These are phyloP conservation scores for Peronosclerospora sorghi DNA, from an alignment of 352 stramenopile species.

Conservation along the genomic window DNA sequence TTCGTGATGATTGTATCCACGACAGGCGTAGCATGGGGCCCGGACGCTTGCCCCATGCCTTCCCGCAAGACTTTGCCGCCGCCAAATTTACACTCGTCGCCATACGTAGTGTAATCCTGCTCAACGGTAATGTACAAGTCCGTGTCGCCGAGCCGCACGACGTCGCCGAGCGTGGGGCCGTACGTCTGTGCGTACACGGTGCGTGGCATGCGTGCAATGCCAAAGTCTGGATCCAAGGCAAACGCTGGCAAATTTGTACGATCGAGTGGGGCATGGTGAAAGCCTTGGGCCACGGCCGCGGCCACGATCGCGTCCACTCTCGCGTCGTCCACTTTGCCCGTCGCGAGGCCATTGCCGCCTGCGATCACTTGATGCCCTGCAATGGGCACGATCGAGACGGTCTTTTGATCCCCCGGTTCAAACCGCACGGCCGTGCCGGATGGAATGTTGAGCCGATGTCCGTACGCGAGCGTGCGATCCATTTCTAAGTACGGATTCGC, in stretches of 20 bases:
- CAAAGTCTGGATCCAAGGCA: constrained; percentile 20
- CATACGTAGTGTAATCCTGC: constrained; percentile 75
- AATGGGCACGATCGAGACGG: constrained; percentile 89
- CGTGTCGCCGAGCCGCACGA: constrained; percentile 90
- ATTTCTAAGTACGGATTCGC: constrained; percentile 92
- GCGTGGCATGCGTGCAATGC: constrained; percentile 40
- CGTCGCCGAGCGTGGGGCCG: constrained; percentile 90
- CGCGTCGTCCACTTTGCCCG: constrained; percentile 55
- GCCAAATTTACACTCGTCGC: constrained; percentile 91
- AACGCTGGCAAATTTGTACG: constrained; percentile 12
- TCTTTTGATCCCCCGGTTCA: constrained; percentile 93
- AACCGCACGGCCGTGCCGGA: constrained; percentile 90
- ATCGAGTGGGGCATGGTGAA: constrained; percentile 46
- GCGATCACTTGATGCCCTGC: constrained; percentile 81
- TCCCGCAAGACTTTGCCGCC: constrained; percentile 88
- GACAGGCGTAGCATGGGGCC: constrained; percentile 30
- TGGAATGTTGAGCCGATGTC: constrained; percentile 91
- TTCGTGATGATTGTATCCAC: constrained; percentile 97
- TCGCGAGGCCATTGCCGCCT: constrained; percentile 84
- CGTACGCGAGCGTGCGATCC: constrained; percentile 86
- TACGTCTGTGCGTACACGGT: constrained; percentile 86
- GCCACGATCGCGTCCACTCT: constrained; percentile 50
- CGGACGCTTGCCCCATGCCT: constrained; percentile 66
- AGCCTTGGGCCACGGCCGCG: constrained; percentile 36
- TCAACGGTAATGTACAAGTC: constrained; percentile 87